These are phyloP conservation scores for Bretschneidera sinensis DNA, from an alignment of 345 rosid species.

Conservation along the genomic window DNA sequence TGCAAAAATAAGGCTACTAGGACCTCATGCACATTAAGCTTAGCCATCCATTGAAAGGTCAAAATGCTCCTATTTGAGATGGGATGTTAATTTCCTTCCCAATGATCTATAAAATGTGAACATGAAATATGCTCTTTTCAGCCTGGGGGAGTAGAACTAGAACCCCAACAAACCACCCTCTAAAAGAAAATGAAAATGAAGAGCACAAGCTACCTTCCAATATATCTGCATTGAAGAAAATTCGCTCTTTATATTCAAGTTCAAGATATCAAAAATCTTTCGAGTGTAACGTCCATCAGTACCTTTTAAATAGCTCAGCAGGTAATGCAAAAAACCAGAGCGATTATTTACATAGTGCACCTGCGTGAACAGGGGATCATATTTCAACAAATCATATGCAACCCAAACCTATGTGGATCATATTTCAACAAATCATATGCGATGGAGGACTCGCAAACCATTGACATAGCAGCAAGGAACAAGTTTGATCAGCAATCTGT, in stretches of 20 bases:
- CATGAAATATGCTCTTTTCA: background rate
- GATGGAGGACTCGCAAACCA: background rate
- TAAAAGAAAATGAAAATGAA: too few relatives aligned
- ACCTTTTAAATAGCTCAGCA: background rate
- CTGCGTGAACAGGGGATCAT: slow-evolving; percentile 9
- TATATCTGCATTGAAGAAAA: too few relatives aligned
- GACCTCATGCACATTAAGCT: too few relatives aligned
- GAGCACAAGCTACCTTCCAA: background rate
- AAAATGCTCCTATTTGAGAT: too few relatives aligned
- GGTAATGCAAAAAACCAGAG: background rate
- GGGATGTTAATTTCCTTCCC: background rate
- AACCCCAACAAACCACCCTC: background rate
- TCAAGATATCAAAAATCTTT: slow-evolving; percentile 8
- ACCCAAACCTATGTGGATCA: too few relatives aligned
- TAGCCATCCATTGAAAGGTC: too few relatives aligned
- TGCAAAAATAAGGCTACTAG: too few relatives aligned
- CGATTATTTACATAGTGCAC: slow-evolving; percentile 21
- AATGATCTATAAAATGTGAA: background rate
- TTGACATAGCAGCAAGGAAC: background rate
- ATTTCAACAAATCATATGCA: background rate
- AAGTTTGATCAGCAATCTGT: background rate
- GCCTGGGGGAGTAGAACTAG: too few relatives aligned
- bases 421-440: too few relatives aligned
- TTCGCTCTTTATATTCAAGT: too few relatives aligned
- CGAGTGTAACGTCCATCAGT: background rate